Conservation (phyloP, 202 grass and related monocot genomes). For the Eragrostis tef region DNA sequence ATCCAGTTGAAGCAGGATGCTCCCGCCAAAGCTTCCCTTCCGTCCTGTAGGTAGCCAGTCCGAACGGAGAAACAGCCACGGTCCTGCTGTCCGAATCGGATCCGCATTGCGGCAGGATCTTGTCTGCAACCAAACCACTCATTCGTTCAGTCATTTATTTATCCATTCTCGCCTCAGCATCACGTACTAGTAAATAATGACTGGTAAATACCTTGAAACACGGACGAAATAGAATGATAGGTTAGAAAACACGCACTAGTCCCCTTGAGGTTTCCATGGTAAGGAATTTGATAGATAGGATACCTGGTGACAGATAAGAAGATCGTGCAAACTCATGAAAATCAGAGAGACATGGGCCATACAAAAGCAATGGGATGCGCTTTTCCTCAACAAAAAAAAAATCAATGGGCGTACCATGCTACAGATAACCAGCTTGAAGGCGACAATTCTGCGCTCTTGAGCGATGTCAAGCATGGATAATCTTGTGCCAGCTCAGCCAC, state of each 20-base stretch:
- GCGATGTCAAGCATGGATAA: conserved; percentile 55
- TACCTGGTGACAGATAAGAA: conserved; percentile 58
- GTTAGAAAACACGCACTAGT: conserved; percentile 71
- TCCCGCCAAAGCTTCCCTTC: conserved; percentile 63
- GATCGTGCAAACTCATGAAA: background rate
- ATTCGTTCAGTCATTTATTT: background rate
- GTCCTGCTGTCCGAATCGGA: conserved; percentile 11
- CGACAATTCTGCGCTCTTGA: conserved; percentile 69
- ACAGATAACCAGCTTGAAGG: conserved; percentile 83
- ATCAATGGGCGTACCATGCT: conserved; percentile 58
- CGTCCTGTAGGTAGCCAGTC: conserved; percentile 59
- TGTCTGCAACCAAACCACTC: conserved; percentile 37
- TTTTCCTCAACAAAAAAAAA: too few species aligned
- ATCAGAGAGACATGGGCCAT: too few species aligned
- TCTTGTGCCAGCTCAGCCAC: conserved; percentile 56
- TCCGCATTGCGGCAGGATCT: background rate
- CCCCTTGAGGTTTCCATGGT: conserved; percentile 61
- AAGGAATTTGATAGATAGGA: conserved; percentile 74
- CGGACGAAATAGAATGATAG: conserved; percentile 75
- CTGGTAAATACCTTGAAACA: conserved; percentile 67
- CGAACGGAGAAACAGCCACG: conserved; percentile 58
- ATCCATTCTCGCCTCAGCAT: too few species aligned
- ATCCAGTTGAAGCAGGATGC: background rate
- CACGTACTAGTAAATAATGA: too few species aligned
- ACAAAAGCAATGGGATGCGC: too few species aligned